A percentile compares a stretch with the other conserved stretches of the same genome.
These are phyloP conservation scores for Malassezia nana DNA, from an alignment of 1,284 basidiomycete genomes.

Conservation along the genomic window DNA sequence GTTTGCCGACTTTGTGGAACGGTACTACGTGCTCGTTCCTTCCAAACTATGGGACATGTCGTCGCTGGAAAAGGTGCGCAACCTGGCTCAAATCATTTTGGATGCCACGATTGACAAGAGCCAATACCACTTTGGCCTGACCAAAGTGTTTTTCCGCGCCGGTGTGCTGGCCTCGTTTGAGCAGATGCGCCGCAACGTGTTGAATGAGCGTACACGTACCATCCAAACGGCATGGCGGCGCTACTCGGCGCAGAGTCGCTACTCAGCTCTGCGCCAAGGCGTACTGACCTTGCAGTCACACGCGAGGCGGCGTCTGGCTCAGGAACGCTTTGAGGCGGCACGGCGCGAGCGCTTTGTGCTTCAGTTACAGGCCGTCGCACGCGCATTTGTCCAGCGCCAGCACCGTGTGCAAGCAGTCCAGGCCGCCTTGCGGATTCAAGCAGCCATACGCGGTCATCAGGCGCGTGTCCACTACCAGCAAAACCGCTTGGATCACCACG, in stretches of 20 bases:
- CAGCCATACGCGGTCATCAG: slow-evolving; percentile 68
- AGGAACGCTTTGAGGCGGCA: slow-evolving; percentile 61
- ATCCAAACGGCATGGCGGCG: slow-evolving; percentile 95
- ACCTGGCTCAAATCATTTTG: slow-evolving; percentile 76
- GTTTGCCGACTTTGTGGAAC: slow-evolving; percentile 96
- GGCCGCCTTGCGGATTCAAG: slow-evolving; percentile 64
- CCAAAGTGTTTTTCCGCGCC: slow-evolving; percentile 98
- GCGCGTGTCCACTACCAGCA: slow-evolving; percentile 62
- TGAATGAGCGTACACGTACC: slow-evolving; percentile 82
- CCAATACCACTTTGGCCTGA: slow-evolving; percentile 92
- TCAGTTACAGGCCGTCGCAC: slow-evolving; percentile 64
- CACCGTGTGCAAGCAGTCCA: slow-evolving; percentile 59
- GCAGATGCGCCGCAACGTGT: slow-evolving; percentile 70
- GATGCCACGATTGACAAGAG: slow-evolving; percentile 80
- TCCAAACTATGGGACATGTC: slow-evolving; percentile 66
- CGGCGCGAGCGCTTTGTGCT: slow-evolving; percentile 66
- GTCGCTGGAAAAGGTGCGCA: slow-evolving; percentile 54
- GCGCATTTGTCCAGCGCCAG: slow-evolving; percentile 66
- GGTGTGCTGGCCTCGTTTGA: slow-evolving; percentile 98
- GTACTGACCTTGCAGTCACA: slow-evolving; percentile 82
- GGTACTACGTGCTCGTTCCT: slow-evolving; percentile 91
- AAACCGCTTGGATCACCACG: slow-evolving; percentile 59
- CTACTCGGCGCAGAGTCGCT: slow-evolving; percentile 71
- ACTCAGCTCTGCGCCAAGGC: slow-evolving; percentile 61
- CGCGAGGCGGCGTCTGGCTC: slow-evolving; percentile 79